phyloP scores from a whole-genome alignment of 2,329 filamentous ascomycete species.

The Alternaria metachromatica region DNA sequence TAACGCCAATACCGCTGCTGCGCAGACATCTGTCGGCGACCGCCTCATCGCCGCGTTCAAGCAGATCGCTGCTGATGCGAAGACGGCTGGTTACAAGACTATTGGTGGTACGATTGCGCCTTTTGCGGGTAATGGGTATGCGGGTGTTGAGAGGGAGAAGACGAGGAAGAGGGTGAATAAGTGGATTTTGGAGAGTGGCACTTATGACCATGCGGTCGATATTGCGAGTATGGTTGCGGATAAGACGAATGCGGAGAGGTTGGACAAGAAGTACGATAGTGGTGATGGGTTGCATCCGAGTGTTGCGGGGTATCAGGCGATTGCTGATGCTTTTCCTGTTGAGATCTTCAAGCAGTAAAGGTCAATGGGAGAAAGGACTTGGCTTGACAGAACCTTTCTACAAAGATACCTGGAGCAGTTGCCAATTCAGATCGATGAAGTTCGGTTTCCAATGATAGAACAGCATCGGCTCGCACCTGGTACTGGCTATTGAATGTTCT shows the following conservation, averaged over 20 bases:
- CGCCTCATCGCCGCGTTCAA: constrained; percentile 63
- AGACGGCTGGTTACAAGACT: constrained; percentile 52
- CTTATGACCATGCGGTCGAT: constrained; percentile 67
- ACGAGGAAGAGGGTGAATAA: constrained; percentile 65
- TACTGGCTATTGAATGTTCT: no score
- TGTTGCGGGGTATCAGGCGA: constrained; percentile 63
- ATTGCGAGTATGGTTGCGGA: constrained; percentile 67
- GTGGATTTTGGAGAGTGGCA: constrained; percentile 64
- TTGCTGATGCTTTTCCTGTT: constrained; percentile 66
- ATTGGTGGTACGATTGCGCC: constrained; percentile 71
- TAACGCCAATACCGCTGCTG: constrained; percentile 51
- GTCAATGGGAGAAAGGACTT: no score
- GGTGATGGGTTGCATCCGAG: constrained; percentile 72
- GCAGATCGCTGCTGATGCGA: constrained; percentile 60
- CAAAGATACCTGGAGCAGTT: no score
- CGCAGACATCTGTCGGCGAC: constrained; percentile 58
- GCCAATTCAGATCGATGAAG: no score
- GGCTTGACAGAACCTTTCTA: no score
- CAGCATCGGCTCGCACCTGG: no score
- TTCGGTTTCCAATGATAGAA: no score
- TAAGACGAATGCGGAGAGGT: constrained; percentile 51
- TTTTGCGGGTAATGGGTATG: constrained; percentile 56
- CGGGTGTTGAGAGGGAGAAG: constrained; percentile 59
- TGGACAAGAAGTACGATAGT: constrained; percentile 61
- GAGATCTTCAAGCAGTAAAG: constrained; percentile 54